phyloP scores from a whole-genome alignment of 331 rosid genomes.

The Quercus tomentella region DNA sequence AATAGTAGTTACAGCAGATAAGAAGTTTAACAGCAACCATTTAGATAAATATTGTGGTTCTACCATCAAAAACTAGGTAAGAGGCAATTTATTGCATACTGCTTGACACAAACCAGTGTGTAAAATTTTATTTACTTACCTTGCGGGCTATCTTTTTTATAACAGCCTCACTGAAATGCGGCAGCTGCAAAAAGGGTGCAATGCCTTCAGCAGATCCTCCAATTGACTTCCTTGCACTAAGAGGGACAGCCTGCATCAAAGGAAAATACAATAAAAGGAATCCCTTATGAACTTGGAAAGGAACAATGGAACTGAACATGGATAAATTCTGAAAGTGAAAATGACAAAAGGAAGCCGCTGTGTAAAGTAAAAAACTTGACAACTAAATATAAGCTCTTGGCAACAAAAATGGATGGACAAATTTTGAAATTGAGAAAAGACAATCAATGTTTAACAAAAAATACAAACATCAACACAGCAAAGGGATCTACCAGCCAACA shows the following conservation, averaged over 20 bases:
- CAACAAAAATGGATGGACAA: not conserved
- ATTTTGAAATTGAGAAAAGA: not conserved
- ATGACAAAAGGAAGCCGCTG: not conserved
- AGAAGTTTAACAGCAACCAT: not conserved
- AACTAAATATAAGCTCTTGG: not conserved
- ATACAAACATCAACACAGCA: not conserved
- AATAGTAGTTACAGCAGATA: not conserved
- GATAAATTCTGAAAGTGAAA: not conserved
- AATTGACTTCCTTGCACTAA: conserved; percentile 77
- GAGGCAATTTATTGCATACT: conserved; percentile 7
- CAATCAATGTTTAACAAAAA: not conserved
- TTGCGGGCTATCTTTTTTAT: conserved; percentile 91
- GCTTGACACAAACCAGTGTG: conserved; percentile 4
- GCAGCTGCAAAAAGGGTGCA: conserved; percentile 97
- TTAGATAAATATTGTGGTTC: not conserved
- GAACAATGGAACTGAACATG: not conserved
- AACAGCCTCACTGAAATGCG: conserved; percentile 81
- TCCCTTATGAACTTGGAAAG: conserved; percentile 6
- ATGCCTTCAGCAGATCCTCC: conserved; percentile 94
- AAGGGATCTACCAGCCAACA: not conserved
- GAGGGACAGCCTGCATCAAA: conserved; percentile 88
- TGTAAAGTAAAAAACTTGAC: not conserved
- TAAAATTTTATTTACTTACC: conserved; percentile 37
- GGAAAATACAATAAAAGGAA: conserved; percentile 11
- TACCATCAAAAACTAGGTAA: not conserved